phyloP scores from a whole-genome alignment of 2,329 filamentous ascomycete species.

The Trichoderma sp. region DNA sequence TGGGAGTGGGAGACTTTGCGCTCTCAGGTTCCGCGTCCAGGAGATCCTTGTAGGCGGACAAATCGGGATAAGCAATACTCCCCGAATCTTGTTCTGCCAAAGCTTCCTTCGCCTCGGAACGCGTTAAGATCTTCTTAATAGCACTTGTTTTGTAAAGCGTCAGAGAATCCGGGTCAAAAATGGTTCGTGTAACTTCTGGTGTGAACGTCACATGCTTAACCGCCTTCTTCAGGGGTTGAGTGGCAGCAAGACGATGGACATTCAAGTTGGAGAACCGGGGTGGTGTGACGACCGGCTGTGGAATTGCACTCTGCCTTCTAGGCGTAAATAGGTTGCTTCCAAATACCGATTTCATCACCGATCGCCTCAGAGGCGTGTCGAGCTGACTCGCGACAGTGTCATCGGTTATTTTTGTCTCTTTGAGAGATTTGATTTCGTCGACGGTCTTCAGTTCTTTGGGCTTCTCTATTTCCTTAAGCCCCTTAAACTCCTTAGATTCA shows the following conservation, averaged over 20 bases:
- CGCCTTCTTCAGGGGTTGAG: conserved; percentile 67
- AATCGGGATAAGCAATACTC: conserved; percentile 55
- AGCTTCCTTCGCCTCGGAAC: conserved; percentile 24
- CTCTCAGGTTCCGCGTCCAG: conserved; percentile 32
- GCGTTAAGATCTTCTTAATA: conserved; percentile 25
- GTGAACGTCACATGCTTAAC: conserved; percentile 81
- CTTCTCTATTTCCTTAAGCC: not conserved
- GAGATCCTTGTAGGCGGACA: conserved; percentile 46
- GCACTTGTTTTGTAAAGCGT: conserved; percentile 56
- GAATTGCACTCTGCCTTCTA: conserved; percentile 47
- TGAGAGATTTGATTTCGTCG: not conserved
- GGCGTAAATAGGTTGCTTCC: conserved; percentile 9
- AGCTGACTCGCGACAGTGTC: conserved; percentile 40
- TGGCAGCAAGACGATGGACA: conserved; percentile 55
- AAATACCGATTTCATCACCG: conserved; percentile 36
- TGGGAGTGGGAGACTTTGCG: conserved; percentile 32
- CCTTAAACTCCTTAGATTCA: not conserved
- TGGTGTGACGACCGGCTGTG: conserved; percentile 50
- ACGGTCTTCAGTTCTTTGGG: not conserved
- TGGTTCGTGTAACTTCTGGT: conserved; percentile 61
- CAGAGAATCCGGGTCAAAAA: conserved; percentile 52
- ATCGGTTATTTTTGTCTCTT: conserved; percentile 41
- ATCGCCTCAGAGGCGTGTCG: conserved; percentile 39
- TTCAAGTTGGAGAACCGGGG: conserved; percentile 50
- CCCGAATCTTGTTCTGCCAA: conserved; percentile 33